phyloP scores from a whole-genome alignment of 148 eudicot genomes.

The Drosera capensis region DNA sequence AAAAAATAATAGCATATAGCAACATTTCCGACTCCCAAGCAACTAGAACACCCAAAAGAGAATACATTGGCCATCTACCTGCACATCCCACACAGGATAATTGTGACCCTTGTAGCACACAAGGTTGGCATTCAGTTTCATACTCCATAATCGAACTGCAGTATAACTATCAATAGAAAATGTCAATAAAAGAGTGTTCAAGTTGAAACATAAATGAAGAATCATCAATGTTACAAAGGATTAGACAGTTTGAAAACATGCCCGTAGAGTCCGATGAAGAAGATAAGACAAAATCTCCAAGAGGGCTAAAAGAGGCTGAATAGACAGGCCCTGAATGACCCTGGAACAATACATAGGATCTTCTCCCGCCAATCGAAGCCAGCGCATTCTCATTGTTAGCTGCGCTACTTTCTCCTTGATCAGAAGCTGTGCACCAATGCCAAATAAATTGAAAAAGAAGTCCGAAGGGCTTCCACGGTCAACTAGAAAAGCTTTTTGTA shows the following conservation, averaged over 20 bases:
- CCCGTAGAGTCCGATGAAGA: conserved; percentile 97
- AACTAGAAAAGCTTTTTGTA: not conserved
- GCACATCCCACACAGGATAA: conserved; percentile 99
- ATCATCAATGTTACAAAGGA: too few species aligned
- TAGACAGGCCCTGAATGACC: conserved; percentile 98
- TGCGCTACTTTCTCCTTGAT: conserved; percentile 52
- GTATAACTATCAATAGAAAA: conserved; percentile 7
- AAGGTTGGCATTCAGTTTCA: conserved; percentile 83
- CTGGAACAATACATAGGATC: conserved; percentile 65
- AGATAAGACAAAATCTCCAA: conserved; percentile 8
- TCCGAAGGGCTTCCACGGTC: too few species aligned
- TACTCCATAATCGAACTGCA: conserved; percentile 97
- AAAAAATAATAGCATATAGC: too few species aligned
- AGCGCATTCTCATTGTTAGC: conserved; percentile 29
- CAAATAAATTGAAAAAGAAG: conserved; percentile 1
- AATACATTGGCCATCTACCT: conserved; percentile 28
- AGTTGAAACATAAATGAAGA: not conserved
- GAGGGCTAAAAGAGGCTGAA: conserved; percentile 48
- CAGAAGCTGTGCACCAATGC: conserved; percentile 23
- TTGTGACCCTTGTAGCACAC: conserved; percentile 99
- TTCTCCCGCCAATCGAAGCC: conserved; percentile 39
- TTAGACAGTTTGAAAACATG: too few species aligned
- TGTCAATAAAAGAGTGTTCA: too few species aligned
- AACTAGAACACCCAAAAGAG: not conserved
- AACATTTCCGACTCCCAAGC: too few species aligned